Percentiles rank a stretch among this genome's conserved stretches.
These are phyloP conservation scores for Rhypophila decipiens DNA, from an alignment of 495 filamentous ascomycete genomes.

Conservation along the genomic window DNA sequence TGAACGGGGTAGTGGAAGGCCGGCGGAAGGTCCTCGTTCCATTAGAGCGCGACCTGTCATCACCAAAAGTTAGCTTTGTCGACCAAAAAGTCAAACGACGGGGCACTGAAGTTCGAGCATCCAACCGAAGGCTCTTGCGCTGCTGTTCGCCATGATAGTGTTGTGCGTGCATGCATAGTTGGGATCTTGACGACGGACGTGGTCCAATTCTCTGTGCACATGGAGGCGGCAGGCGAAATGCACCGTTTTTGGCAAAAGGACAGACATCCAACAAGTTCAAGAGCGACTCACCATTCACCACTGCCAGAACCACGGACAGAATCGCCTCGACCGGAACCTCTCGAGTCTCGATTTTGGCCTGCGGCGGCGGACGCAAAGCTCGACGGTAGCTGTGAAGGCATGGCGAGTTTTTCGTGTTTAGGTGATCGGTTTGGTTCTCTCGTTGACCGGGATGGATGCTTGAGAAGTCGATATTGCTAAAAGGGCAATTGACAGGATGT, in stretches of 20 bases:
- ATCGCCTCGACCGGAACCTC: slow-evolving; percentile 23
- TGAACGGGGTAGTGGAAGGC: slow-evolving; percentile 54
- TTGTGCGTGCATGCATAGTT: neutral
- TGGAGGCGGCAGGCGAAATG: no score
- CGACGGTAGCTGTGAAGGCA: slow-evolving; percentile 73
- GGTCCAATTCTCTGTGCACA: no score
- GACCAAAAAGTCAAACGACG: no score
- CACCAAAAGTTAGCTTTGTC: slow-evolving; percentile 5
- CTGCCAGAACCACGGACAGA: slow-evolving; percentile 21
- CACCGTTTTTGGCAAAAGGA: no score
- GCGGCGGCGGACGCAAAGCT: slow-evolving; percentile 81
- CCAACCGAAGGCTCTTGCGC: no score
- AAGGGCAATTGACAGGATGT: slow-evolving; percentile 10
- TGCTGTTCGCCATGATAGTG: no score
- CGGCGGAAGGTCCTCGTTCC: slow-evolving; percentile 85
- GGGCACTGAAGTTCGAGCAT: neutral
- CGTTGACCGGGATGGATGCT: no score
- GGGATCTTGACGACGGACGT: neutral
- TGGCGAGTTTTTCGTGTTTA: slow-evolving; percentile 19
- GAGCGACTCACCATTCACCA: slow-evolving; percentile 35
- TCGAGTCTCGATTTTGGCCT: slow-evolving; percentile 56
- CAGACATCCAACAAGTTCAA: no score
- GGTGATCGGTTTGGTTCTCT: neutral
- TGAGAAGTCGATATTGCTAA: slow-evolving; percentile 3
- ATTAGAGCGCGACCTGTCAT: slow-evolving; percentile 53